phyloP scores from a whole-genome alignment of 176 grass and related monocot genomes.

The Eleusine indica region DNA sequence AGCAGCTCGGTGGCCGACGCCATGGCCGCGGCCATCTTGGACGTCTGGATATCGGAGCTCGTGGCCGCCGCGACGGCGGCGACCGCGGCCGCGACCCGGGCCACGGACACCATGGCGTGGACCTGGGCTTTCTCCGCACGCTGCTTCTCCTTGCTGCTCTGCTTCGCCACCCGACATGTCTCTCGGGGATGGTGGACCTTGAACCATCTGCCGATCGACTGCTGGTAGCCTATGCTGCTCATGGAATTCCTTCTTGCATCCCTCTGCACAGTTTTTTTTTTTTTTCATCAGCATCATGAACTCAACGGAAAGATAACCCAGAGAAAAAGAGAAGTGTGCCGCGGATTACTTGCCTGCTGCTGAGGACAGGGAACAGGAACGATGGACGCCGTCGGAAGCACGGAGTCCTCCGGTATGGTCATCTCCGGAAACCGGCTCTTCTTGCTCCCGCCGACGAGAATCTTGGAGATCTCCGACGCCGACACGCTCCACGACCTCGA shows the following conservation, averaged over 20 bases:
- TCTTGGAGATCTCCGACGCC: constrained; percentile 80
- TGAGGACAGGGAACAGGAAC: constrained; percentile 34
- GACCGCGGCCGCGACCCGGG: constrained; percentile 73
- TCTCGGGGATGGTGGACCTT: constrained; percentile 62
- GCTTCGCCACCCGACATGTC: constrained; percentile 44
- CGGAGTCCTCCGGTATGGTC: constrained; percentile 59
- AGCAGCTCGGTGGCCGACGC: constrained; percentile 80
- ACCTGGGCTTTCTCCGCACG: constrained; percentile 70
- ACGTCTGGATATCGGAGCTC: constrained; percentile 48
- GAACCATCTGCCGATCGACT: constrained; percentile 79
- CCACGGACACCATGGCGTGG: constrained; percentile 84
- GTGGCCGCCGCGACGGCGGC: constrained; percentile 59
- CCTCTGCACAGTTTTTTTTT: background rate
- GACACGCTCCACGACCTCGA: constrained; percentile 88
- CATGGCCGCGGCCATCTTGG: constrained; percentile 78
- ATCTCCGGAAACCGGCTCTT: constrained; percentile 62
- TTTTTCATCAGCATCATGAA: background rate
- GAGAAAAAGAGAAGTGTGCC: background rate
- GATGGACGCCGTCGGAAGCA: constrained; percentile 45
- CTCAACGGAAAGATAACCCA: background rate
- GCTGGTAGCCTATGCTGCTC: constrained; percentile 52
- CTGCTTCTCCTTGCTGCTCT: constrained; percentile 78
- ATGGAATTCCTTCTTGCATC: constrained; percentile 46
- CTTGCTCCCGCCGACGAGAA: constrained; percentile 50
- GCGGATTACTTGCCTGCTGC: constrained; percentile 43